These are phyloP conservation scores for Malus hybrid DNA, from an alignment of 331 rosid genomes.

Conservation along the genomic window DNA sequence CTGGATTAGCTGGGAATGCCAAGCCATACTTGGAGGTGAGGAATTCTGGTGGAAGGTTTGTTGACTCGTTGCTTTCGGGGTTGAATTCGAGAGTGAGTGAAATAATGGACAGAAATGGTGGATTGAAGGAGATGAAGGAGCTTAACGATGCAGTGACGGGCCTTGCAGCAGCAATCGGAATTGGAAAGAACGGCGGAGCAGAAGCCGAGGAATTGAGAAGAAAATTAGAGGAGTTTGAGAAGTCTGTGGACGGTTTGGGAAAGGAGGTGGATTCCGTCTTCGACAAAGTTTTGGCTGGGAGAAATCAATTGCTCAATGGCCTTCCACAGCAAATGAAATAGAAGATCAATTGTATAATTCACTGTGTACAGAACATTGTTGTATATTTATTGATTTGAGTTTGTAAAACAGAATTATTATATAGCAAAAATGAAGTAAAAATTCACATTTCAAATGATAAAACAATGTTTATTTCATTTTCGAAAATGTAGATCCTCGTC, in stretches of 20 bases:
- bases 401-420: not conserved
- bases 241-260: conserved; percentile 32
- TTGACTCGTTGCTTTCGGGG: conserved; percentile 14
- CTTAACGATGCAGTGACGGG: conserved; percentile 34
- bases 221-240: conserved; percentile 39
- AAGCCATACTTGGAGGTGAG: conserved; percentile 41
- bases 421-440: not conserved
- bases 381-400: not conserved
- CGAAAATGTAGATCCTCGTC: not conserved
- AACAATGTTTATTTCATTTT: not conserved
- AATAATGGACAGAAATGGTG: conserved; percentile 6
- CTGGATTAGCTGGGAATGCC: conserved; percentile 35
- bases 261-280: conserved; percentile 54
- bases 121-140: conserved; percentile 45
- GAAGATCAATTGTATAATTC: not conserved
- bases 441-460: not conserved
- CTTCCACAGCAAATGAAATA: conserved; percentile 19
- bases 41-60: conserved; percentile 28
- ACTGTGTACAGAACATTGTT: not conserved
- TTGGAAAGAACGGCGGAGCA: conserved; percentile 14
- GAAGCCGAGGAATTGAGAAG: conserved; percentile 29
- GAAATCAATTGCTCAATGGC: conserved; percentile 49
- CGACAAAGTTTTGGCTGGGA: conserved; percentile 37
- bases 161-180: conserved; percentile 31
- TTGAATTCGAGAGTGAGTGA: conserved; percentile 30